Percentiles rank a stretch among this genome's conserved stretches.
phyloP scores from a whole-genome alignment of 2,329 filamentous ascomycete genomes.

The Huntiella bhutanensis region DNA sequence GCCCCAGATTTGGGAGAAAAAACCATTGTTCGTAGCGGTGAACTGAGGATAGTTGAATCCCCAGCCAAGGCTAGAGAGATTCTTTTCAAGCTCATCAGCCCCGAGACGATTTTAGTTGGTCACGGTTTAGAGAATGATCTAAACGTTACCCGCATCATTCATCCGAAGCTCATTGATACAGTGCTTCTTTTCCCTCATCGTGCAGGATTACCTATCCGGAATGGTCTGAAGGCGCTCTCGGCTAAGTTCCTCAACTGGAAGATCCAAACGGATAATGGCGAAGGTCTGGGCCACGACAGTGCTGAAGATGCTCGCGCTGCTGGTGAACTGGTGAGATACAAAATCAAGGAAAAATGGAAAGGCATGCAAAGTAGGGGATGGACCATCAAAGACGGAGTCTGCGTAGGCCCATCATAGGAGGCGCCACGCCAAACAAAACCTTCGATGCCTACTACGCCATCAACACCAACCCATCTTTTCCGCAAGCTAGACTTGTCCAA shows the following conservation, averaged over 20 bases:
- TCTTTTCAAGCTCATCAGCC: slow-evolving; percentile 56
- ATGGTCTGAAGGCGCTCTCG: slow-evolving; percentile 59
- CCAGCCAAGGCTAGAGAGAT: slow-evolving; percentile 57
- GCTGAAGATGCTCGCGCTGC: slow-evolving; percentile 80
- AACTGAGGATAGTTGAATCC: slow-evolving; percentile 55
- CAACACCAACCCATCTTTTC: no score
- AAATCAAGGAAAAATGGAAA: slow-evolving; percentile 52
- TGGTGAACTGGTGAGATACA: slow-evolving; percentile 62
- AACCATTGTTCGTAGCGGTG: slow-evolving; percentile 17
- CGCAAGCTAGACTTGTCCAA: no score
- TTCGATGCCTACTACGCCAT: no score
- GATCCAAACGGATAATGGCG: slow-evolving; percentile 51
- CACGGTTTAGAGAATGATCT: slow-evolving; percentile 94
- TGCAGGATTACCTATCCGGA: slow-evolving; percentile 55
- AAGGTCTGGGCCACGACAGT: slow-evolving; percentile 52
- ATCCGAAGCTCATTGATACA: slow-evolving; percentile 72
- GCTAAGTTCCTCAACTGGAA: slow-evolving; percentile 48
- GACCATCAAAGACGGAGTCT: slow-evolving; percentile 32
- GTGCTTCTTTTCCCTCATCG: slow-evolving; percentile 67
- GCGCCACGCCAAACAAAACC: no score
- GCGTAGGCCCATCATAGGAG: slow-evolving; percentile 13
- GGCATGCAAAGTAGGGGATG: slow-evolving; percentile 48
- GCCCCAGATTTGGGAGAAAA: slow-evolving; percentile 14
- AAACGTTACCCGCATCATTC: slow-evolving; percentile 66
- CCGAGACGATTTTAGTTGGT: slow-evolving; percentile 67